These are phyloP conservation scores for Saururus chinensis DNA, from an alignment of 164 flowering plant genomes.

Conservation along the genomic window DNA sequence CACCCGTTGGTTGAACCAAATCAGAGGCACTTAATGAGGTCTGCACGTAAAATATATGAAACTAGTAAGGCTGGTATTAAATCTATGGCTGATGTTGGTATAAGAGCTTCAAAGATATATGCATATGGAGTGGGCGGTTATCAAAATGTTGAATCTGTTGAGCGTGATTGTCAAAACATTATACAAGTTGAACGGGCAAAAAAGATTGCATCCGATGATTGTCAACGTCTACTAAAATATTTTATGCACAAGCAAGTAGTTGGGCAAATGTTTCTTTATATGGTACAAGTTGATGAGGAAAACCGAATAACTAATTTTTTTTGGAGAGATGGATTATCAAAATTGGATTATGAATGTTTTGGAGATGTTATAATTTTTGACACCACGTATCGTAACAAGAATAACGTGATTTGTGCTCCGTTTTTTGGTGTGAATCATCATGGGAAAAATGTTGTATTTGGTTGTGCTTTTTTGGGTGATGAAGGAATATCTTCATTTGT, in stretches of 20 bases:
- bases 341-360: not conserved
- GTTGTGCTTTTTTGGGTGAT: constrained; percentile 8
- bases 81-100: no score
- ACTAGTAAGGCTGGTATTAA: no score
- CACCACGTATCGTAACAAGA: not conserved
- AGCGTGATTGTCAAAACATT: not conserved
- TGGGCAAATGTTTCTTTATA: not conserved
- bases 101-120: no score
- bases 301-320: not conserved
- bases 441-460: constrained; percentile 6
- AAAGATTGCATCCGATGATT: not conserved
- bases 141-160: not conserved
- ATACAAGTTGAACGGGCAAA: not conserved
- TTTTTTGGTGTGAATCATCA: constrained; percentile 11
- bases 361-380: not conserved
- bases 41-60: not conserved
- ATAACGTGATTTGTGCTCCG: constrained; percentile 5
- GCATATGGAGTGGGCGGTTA: no score
- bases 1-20: not conserved
- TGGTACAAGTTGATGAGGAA: not conserved
- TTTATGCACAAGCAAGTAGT: not conserved
- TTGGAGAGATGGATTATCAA: not conserved
- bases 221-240: not conserved
- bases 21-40: not conserved
- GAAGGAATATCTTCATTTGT: constrained; percentile 8